Base-by-base conservation (phyloP, 2,329 filamentous ascomycete species). In the Pyrenochaeta sp. region DNA sequence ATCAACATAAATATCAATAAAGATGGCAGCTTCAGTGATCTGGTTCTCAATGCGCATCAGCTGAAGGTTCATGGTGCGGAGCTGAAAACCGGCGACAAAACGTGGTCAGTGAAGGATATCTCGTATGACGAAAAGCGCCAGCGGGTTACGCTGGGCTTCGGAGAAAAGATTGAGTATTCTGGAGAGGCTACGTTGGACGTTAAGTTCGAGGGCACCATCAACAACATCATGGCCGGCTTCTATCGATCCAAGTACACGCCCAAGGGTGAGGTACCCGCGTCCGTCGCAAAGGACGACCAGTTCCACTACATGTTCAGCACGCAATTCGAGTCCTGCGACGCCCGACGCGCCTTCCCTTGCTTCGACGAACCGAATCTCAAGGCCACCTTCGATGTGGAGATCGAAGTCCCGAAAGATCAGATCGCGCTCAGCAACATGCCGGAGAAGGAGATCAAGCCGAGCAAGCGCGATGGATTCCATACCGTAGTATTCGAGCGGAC, bases 301-400 rank as follows among this genome's bases (percentile, higher is more conserved):
- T 82, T 85, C 68, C 82, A 88, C 74, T 88, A 79, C 86, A 90
- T 83, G 86, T 88, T 97, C 78, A 96, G 92, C 82, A 99, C 95
- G 48, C 95, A 99, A 77, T 99, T 99, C 74, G 95, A 99, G 83
- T 90, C 93, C 45, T 97, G 93, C 73, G 95, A 99, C 80, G 95
- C 95, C 61, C 90, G 95, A 65, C 86, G 93, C 66, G 94, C 95
- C 8, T 97, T 99, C 80, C 95, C 95, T 47, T 99, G 95, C 82
- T 98, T 98, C 73, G 95, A 99, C 74, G 95, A 99, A 81, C 95
- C 95, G 42, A 97, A 96, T 72, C 85, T 98, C 64, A 99, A 99
- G 81, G 92, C 95, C 10, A 94, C 93, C 2, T 98, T 97, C 73
- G 93, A 97, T 77, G 91, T 99, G 58, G 86, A 93, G 72, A 90